Evolutionary conservation across 2,329 filamentous ascomycete genomes (phyloP), one percentile per base, ranked within the genome.

Genomic region (Xylariales sp.): DNA sequence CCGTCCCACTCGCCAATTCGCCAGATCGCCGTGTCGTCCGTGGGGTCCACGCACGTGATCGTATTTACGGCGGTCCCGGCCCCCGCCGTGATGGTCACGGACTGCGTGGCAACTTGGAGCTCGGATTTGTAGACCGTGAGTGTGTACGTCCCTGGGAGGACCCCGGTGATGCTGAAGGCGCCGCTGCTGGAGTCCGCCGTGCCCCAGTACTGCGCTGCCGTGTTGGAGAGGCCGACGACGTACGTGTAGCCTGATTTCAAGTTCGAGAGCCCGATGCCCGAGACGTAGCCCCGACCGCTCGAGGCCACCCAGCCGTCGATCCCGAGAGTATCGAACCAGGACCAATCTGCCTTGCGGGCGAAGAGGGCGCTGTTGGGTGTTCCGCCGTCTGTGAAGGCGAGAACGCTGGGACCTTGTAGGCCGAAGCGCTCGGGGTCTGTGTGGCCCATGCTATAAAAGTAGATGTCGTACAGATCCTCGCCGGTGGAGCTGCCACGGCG

Each of bases 391-490:
- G 65, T 68, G 43, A 68, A 68, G 4, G 60, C 50, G 2, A 68
- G 50, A 8, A 68, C 57, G 7, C 59, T 63, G 1, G 65, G 65
- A 4, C 65, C 65, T 39, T 68, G 64, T 2, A 68, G 58, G 27
- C 65, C 65, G 31, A 65, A 60, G 33, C 65, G 57, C 58, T 66
- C 61, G 4, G 58, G 50, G 41, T 68, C 65, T 2, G 62, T 67
- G 45, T 64, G 63, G 0, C 64, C 64, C 65, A 67, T 49, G 46
- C 61, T 65, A 51, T 68, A 68, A 43, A 66, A 62, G 35, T 67
- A 64, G 42, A 68, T 68, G 18, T 68, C 65, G 46, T 66, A 68
- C 12, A 68, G 51, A 41, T 68, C 65, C 12, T 63, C 62, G 9
- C 62, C 63, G 14, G 51, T 56, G 9, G 51, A 49, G 40, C 52